phyloP scores from a whole-genome alignment of 305 asterid genomes.

The Rubia tinctorum region DNA sequence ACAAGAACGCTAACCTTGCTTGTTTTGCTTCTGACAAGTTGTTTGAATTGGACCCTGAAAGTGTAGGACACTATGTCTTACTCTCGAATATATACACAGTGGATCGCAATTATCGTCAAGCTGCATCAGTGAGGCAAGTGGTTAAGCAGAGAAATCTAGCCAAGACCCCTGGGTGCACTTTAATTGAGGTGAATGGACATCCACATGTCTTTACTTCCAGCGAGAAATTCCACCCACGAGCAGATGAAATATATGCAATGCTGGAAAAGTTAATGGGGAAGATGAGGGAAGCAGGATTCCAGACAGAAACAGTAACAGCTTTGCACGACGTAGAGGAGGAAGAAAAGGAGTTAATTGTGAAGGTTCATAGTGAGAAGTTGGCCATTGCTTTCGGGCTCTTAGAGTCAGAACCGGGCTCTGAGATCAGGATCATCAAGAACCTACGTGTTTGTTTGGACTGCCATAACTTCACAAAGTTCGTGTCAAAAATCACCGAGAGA shows the following conservation, averaged over 20 bases:
- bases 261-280: conserved; percentile 63
- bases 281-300: conserved; percentile 75
- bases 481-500: conserved; percentile 54
- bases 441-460: conserved; percentile 85
- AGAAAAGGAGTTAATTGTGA: conserved; percentile 80
- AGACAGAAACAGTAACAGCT: conserved; percentile 55
- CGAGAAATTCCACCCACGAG: conserved; percentile 59
- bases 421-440: conserved; percentile 78
- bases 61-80: conserved; percentile 66
- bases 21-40: conserved; percentile 56
- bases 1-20: conserved; percentile 61
- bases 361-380: conserved; percentile 83
- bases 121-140: conserved; percentile 61
- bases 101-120: conserved; percentile 55
- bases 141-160: conserved; percentile 51
- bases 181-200: conserved; percentile 67
- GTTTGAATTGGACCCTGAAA: conserved; percentile 65
- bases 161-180: conserved; percentile 77
- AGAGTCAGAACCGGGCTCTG: conserved; percentile 48
- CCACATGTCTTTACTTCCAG: conserved; percentile 65
- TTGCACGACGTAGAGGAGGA: conserved; percentile 91
- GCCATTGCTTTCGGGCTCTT: conserved; percentile 82
- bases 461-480: conserved; percentile 71
- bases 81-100: conserved; percentile 71
- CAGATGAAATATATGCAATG: conserved; percentile 39